Base-by-base conservation (phyloP, 2,329 filamentous ascomycete species). In the Penicillium psychrosexuale region DNA sequence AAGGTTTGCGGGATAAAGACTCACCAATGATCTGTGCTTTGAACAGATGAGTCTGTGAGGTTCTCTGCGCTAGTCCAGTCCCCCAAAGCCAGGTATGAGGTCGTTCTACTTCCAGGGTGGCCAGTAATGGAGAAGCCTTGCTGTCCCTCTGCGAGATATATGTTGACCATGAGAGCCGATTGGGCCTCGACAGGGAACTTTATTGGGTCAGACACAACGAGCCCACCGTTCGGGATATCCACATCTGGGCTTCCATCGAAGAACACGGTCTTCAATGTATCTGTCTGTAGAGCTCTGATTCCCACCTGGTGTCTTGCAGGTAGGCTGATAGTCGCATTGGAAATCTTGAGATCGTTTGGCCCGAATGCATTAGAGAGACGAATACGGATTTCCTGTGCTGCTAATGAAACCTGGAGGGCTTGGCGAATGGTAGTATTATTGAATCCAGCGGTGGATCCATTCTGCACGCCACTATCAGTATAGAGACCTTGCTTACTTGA, bases 311-410 rank as follows among this genome's bases (percentile, higher is more conserved):
- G 49, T 38, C 54, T 37, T 0, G n/a, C 39, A 6, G 86, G 80
- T 0, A 85, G 72, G 0, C 83, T 82, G 6, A 89, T 68, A 0
- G 83, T 82, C 1, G 82, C 82, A 1, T 79, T 78, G 0, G 82
- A 84, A 60, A 89, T 82, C 42, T 82, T 78, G 3, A 89, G 74
- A 58, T 84, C 79, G 34, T 78, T 83, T 1, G 77, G 68, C 2
- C 86, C 85, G 60, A 89, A 88, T 0, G 80, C 82, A 65, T 89
- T 89, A 40, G 84, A 86, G 47, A 89, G 76, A 43, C 83, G 81
- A 34, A 89, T 71, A 9, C 86, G 82, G 57, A 88, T 78, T 22
- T 82, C 77, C 3, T 78, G 72, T 3, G 81, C 79, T 1, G 77
- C 79, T 5, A 85, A 76, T 8, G 84, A 83, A 61, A 85, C 74